Percentiles rank a stretch among this genome's conserved stretches.
Evolutionary conservation across 768 basidiomycete genomes (phyloP).

Genomic region (Daedaleopsis nitida): DNA sequence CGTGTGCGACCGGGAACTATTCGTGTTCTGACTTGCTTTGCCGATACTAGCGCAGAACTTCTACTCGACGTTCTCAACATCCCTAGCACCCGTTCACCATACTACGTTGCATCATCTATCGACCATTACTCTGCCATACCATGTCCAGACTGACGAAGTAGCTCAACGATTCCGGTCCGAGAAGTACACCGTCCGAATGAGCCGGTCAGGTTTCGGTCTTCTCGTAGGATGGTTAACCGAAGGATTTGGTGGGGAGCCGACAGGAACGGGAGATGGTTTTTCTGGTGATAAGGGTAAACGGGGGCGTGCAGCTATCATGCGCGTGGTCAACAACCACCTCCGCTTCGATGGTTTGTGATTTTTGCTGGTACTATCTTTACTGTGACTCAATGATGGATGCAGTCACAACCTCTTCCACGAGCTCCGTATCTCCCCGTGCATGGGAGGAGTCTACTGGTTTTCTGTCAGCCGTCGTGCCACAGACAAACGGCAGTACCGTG

Average conservation of each 20-base stretch:
- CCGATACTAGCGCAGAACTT: conserved; percentile 65
- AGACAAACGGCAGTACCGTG: conserved; percentile 53
- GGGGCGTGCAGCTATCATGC: conserved; percentile 87
- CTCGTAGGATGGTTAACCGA: conserved; percentile 97
- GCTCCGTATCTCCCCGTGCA: conserved; percentile 58
- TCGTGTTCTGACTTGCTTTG: not conserved
- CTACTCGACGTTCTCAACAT: conserved; percentile 67
- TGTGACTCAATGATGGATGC: conserved; percentile 26
- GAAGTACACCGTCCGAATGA: conserved; percentile 89
- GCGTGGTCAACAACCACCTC: conserved; percentile 92
- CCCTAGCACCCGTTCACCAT: conserved; percentile 66
- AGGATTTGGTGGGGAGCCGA: conserved; percentile 82
- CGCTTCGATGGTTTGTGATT: conserved; percentile 74
- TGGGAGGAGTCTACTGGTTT: conserved; percentile 91
- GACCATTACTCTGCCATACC: conserved; percentile 77
- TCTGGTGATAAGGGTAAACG: conserved; percentile 80
- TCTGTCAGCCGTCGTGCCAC: conserved; percentile 74
- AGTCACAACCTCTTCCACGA: conserved; percentile 75
- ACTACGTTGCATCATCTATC: conserved; percentile 76
- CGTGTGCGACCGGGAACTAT: not conserved
- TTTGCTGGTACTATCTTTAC: not conserved
- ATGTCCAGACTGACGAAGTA: conserved; percentile 80
- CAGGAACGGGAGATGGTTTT: conserved; percentile 79
- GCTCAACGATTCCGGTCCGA: conserved; percentile 87
- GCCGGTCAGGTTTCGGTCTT: conserved; percentile 87